These are phyloP conservation scores for Rhododendron vialii DNA, from an alignment of 148 eudicot genomes.

Conservation along the genomic window DNA sequence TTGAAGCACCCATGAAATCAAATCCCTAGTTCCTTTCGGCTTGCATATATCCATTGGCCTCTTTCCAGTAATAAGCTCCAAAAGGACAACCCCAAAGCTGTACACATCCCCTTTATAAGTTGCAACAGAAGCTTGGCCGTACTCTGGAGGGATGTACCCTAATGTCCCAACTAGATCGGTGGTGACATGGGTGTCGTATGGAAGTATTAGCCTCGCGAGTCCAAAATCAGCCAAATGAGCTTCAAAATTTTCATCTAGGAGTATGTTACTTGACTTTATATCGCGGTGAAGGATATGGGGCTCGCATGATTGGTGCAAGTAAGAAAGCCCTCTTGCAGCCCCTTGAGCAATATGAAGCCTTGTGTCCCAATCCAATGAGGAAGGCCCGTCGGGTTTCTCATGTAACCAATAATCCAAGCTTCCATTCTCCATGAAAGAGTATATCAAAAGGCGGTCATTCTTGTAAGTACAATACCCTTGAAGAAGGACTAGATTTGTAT, in stretches of 20 bases:
- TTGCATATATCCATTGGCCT: conserved; percentile 55
- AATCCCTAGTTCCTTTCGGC: conserved; percentile 30
- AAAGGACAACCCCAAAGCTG: conserved; percentile 54
- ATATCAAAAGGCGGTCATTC: conserved; percentile 39
- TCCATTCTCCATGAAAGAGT: conserved; percentile 52
- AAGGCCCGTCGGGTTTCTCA: conserved; percentile 42
- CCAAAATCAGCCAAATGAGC: conserved; percentile 60
- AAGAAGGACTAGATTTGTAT: conserved; percentile 44
- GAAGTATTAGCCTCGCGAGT: conserved; percentile 42
- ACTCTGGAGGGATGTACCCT: conserved; percentile 57
- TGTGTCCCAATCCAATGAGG: conserved; percentile 37
- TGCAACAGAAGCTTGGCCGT: conserved; percentile 49
- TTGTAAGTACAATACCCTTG: conserved; percentile 40
- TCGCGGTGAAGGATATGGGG: conserved; percentile 51
- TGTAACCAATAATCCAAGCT: conserved; percentile 58
- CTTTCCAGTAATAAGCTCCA: conserved; percentile 49
- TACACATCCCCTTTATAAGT: conserved; percentile 51
- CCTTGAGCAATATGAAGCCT: conserved; percentile 42
- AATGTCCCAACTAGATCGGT: conserved; percentile 56
- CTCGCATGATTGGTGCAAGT: conserved; percentile 45
- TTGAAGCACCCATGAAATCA: conserved; percentile 42
- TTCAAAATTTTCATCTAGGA: conserved; percentile 40
- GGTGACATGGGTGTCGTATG: conserved; percentile 44
- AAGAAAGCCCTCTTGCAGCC: conserved; percentile 40
- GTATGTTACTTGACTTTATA: conserved; percentile 52